Evolutionary conservation across 257 asterid species (phyloP), one percentile per base, ranked within the genome.

Genomic region (Petunia axillaris): DNA sequence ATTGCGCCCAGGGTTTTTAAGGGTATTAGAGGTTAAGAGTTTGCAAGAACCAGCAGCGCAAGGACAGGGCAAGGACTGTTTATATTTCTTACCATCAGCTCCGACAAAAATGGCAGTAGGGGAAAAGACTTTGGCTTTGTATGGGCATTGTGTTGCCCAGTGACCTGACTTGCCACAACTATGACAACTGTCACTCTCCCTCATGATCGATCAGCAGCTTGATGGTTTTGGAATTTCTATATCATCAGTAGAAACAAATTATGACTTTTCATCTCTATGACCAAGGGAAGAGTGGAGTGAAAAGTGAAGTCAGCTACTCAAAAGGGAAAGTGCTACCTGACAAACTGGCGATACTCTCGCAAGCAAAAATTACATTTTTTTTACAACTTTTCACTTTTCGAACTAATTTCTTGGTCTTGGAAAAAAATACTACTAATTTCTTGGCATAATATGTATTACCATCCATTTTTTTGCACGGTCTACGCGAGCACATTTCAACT

Each of bases 1-100:
- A 37, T 7, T 37, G 46, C 46, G 46, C 11, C 46, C 70, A 37
- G 16, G 70, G 70, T 64, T 64, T 64, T 37, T 64, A 64, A 37
- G 46, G 16, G 70, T 64, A 9, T 64, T 64, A 10, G 70, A 64
- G 46, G 70, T 37, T 8, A 64, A 64, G 38, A 64, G 70, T 64
- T 64, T 64, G 46, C 70, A 37, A 64, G 16, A 64, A 8, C 70
- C 70, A 64, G 68, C 68, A 39, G 43, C 68, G n/a, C 68, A 63
- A 63, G 43, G 44, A n/a, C 68, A 63, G 15, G 43, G 68, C 43
- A 63, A 7, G 68, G 68, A 63, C 3, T 43, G n/a, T 36, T 8
- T 15, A 36, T 3, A 63, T 63, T 63, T 63, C 43, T 63, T 63
- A 63, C 68, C 68, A 63, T 63, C 68, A 59, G 38, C 38, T 59